Conservation (phyloP, 2,329 filamentous ascomycete species). For the Fusarium lateritium region DNA sequence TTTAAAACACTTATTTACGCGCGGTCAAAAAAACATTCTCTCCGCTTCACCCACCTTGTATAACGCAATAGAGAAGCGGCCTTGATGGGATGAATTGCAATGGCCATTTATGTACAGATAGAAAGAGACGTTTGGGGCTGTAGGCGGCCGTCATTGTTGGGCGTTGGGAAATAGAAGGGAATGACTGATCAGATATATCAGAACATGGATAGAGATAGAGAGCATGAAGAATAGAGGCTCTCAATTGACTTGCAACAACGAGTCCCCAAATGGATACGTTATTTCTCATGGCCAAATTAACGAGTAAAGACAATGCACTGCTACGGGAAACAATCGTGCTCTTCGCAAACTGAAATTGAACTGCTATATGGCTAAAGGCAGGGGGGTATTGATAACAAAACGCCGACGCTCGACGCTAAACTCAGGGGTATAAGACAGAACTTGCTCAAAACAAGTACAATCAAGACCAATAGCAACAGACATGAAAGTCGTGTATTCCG, state of each 20-base stretch:
- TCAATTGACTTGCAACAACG: constrained; percentile 29
- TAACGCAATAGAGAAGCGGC: constrained; percentile 37
- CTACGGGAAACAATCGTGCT: neutral
- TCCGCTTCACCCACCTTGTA: constrained; percentile 23
- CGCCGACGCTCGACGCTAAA: constrained; percentile 1
- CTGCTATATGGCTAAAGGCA: constrained; percentile 3
- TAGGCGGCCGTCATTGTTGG: constrained; percentile 47
- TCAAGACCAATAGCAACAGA: neutral
- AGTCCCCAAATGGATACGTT: neutral
- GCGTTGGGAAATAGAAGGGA: constrained; percentile 52
- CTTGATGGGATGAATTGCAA: constrained; percentile 38
- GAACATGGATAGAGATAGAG: constrained; percentile 49
- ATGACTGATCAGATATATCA: constrained; percentile 43
- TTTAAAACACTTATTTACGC: constrained; percentile 24
- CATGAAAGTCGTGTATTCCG: neutral
- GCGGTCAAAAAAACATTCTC: constrained; percentile 24
- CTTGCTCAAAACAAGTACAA: constrained; percentile 5
- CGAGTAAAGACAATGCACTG: neutral
- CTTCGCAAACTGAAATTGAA: neutral
- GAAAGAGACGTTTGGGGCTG: constrained; percentile 40
- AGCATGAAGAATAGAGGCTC: constrained; percentile 47
- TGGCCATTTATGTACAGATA: constrained; percentile 50
- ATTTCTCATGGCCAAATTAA: neutral
- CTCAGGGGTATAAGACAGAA: constrained; percentile 22
- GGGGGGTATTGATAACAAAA: constrained; percentile 18